Conservation (phyloP, 345 rosid genomes). For the Eutrema heterophyllum region DNA sequence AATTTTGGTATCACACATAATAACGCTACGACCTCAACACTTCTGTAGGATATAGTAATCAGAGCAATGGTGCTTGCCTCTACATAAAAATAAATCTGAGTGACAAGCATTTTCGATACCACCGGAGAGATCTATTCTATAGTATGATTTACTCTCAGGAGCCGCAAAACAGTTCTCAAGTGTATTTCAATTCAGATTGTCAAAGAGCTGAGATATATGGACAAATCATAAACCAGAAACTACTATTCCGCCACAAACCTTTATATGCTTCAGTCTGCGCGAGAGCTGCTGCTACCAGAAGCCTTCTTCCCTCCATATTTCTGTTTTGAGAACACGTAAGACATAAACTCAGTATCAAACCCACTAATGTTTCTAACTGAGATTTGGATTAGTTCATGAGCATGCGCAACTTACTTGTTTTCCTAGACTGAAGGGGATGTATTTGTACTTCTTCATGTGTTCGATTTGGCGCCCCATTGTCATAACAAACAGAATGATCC, state of each 20-base stretch:
- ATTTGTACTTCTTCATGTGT: constrained; percentile 88
- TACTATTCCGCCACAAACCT: no score
- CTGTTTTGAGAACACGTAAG: constrained; percentile 16
- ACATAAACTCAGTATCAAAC: not conserved
- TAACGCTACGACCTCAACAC: not conserved
- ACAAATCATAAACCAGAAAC: not conserved
- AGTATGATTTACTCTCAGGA: not conserved
- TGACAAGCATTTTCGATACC: not conserved
- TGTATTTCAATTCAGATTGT: not conserved
- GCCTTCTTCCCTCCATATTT: constrained; percentile 40
- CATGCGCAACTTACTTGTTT: constrained; percentile 54
- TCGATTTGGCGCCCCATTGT: constrained; percentile 79
- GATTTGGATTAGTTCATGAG: not conserved
- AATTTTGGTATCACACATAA: not conserved
- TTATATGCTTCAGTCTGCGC: not conserved
- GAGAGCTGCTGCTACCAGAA: constrained; percentile 39
- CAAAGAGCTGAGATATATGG: not conserved
- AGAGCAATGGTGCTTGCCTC: not conserved
- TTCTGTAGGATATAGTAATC: no score
- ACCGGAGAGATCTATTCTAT: not conserved
- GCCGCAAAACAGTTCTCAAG: not conserved
- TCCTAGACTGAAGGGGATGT: constrained; percentile 61
- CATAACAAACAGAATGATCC: constrained; percentile 69
- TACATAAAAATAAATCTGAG: not conserved
- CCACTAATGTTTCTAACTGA: not conserved